phyloP scores from a whole-genome alignment of 192 early-diverging fungal species.

The Coemansia sp. region DNA sequence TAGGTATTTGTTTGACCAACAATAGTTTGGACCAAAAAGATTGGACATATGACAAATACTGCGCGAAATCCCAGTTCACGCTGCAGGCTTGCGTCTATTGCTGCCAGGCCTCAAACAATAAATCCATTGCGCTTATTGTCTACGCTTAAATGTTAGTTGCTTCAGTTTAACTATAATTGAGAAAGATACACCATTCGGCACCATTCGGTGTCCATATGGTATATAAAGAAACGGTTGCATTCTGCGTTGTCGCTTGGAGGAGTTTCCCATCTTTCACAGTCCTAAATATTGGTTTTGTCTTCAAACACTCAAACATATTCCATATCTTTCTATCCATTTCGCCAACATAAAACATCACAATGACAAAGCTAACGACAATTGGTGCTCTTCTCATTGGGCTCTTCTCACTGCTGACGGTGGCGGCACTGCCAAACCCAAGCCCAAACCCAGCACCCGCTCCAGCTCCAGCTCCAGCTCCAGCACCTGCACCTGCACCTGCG shows the following conservation, averaged over 20 bases:
- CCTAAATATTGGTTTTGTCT: neutral
- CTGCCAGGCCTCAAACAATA: neutral
- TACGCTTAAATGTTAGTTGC: neutral
- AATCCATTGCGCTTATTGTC: neutral
- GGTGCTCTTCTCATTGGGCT: constrained; percentile 5
- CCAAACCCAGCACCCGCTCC: neutral
- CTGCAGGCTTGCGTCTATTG: neutral
- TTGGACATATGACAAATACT: neutral
- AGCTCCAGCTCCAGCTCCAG: constrained; percentile 14
- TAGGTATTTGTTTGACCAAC: neutral
- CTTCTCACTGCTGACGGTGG: neutral
- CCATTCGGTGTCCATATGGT: neutral
- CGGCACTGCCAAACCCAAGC: constrained; percentile 12
- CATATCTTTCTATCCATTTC: neutral
- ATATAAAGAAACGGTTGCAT: neutral
- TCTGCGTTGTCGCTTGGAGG: neutral
- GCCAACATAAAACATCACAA: neutral
- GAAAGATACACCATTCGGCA: neutral
- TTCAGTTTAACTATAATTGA: neutral
- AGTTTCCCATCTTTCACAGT: neutral
- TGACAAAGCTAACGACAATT: neutral
- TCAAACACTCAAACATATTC: neutral
- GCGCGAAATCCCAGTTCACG: neutral
- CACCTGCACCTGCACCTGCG: constrained; percentile 5
- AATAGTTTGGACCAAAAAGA: neutral